phyloP scores from a whole-genome alignment of 2,329 filamentous ascomycete species.

The Podosphaera fusca region DNA sequence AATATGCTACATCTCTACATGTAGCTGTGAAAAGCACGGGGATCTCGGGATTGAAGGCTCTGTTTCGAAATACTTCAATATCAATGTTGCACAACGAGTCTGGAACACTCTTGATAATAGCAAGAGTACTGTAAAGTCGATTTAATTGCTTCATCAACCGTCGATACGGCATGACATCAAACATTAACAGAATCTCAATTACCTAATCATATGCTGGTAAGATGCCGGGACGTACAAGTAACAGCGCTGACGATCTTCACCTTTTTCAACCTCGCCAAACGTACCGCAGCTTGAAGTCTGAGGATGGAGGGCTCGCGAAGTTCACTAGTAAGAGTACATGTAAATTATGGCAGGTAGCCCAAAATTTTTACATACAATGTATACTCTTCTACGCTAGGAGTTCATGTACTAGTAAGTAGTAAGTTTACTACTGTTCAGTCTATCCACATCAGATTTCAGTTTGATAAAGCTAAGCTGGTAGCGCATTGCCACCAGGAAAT shows the following conservation, averaged over 20 bases:
- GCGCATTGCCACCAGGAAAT: not conserved
- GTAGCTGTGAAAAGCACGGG: constrained; percentile 26
- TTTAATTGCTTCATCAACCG: not conserved
- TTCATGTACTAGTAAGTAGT: not conserved
- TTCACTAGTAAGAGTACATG: not conserved
- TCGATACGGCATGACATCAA: not conserved
- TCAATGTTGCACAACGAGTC: constrained; percentile 7
- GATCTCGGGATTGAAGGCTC: constrained; percentile 26
- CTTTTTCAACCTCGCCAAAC: not conserved
- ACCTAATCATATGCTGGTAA: not conserved
- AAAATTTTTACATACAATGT: not conserved
- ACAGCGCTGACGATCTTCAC: not conserved
- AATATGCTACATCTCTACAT: constrained; percentile 17
- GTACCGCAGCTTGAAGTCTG: not conserved
- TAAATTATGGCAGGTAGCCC: not conserved
- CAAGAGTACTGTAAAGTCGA: not conserved
- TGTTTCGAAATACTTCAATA: constrained; percentile 26
- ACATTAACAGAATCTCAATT: not conserved
- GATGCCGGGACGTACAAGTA: not conserved
- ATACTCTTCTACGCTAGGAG: not conserved
- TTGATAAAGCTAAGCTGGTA: not conserved
- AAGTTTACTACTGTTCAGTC: too few species aligned
- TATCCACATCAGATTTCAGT: not conserved
- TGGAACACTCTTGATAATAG: constrained; percentile 4
- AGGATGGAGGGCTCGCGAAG: not conserved